These are phyloP conservation scores for Musa balbisiana DNA, from an alignment of 202 grass and related monocot species.

Conservation along the genomic window DNA sequence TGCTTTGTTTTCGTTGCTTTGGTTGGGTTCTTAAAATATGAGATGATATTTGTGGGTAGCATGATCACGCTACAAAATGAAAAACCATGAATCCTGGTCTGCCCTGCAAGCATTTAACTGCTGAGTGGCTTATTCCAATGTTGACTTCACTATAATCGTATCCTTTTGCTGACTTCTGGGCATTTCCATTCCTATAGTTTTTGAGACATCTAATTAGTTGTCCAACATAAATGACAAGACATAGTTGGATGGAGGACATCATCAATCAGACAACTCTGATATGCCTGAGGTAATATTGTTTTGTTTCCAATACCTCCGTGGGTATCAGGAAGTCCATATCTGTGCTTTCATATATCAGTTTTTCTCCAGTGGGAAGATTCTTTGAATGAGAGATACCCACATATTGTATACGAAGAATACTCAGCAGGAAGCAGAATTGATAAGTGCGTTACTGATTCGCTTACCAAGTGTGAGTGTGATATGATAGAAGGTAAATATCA, in stretches of 20 bases:
- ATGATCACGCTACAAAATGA: neutral
- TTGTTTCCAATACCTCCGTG: too few species aligned
- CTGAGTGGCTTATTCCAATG: conserved; percentile 86
- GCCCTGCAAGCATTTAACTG: conserved; percentile 71
- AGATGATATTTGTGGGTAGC: conserved; percentile 6
- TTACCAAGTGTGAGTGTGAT: conserved; percentile 35
- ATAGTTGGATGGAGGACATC: conserved; percentile 98
- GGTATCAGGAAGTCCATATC: neutral
- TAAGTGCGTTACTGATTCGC: conserved; percentile 31
- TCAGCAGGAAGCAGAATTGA: conserved; percentile 36
- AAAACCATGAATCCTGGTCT: conserved; percentile 46
- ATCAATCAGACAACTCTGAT: conserved; percentile 84
- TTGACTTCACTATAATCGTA: conserved; percentile 73
- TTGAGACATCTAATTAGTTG: neutral
- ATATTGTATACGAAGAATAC: conserved; percentile 75
- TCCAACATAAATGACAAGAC: conserved; percentile 57
- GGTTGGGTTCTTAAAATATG: conserved; percentile 14
- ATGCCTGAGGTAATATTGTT: conserved; percentile 50
- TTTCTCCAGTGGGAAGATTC: conserved; percentile 22
- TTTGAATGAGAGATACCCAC: conserved; percentile 64
- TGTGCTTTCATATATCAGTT: neutral
- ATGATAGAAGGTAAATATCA: conserved; percentile 52
- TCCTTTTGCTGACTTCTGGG: conserved; percentile 34
- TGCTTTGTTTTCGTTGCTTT: conserved; percentile 8
- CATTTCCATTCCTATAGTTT: conserved; percentile 38